Conservation (phyloP, 1,139 yeast genomes). For the Taphrina pruni region DNA sequence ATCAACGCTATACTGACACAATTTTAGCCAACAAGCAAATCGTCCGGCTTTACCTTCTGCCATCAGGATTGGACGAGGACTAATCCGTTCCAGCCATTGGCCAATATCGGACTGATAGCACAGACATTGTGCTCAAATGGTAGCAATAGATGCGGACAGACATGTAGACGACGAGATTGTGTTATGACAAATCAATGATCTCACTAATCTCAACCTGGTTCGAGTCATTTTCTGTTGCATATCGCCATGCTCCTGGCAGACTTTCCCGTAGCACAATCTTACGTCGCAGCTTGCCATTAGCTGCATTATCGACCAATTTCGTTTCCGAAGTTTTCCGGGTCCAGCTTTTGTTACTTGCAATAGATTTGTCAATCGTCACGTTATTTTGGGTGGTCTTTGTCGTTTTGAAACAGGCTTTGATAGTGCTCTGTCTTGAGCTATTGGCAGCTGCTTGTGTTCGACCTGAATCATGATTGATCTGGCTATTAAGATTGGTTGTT, state of each 20-base stretch:
- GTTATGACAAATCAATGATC: conserved; percentile 6
- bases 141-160: too few species aligned
- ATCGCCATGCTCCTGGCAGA: conserved; percentile 17
- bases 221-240: background rate
- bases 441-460: too few species aligned
- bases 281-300: background rate
- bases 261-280: conserved; percentile 10
- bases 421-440: background rate
- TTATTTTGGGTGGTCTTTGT: background rate
- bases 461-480: too few species aligned
- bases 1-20: background rate
- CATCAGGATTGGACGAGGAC: conserved; percentile 23
- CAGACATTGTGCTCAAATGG: too few species aligned
- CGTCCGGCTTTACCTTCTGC: conserved; percentile 21
- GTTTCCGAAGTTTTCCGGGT: background rate
- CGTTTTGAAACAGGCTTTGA: background rate
- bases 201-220: background rate
- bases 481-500: too few species aligned
- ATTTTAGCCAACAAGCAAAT: conserved; percentile 25
- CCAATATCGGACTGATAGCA: too few species aligned
- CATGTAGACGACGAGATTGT: background rate
- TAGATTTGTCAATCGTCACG: background rate
- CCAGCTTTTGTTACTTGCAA: background rate
- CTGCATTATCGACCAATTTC: background rate
- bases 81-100: background rate